phyloP scores from a whole-genome alignment of 1,139 yeast genomes.

The Zygoascus meyerae region DNA sequence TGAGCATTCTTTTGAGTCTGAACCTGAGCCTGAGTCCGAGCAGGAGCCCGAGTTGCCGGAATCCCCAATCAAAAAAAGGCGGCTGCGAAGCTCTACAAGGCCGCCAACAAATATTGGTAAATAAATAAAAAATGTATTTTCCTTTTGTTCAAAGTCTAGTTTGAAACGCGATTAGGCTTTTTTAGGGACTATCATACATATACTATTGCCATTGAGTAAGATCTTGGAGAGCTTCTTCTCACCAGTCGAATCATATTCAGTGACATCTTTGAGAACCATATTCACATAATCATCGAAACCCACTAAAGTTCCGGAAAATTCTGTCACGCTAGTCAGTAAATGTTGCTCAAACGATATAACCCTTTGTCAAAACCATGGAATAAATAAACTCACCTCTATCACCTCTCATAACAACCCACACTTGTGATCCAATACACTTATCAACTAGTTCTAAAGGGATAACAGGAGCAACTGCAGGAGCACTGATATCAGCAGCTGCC shows the following conservation, averaged over 20 bases:
- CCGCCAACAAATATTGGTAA: neutral
- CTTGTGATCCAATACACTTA: constrained; percentile 72
- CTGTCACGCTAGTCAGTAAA: constrained; percentile 29
- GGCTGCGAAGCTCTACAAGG: neutral
- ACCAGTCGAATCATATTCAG: constrained; percentile 49
- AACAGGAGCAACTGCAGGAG: constrained; percentile 25
- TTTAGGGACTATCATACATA: constrained; percentile 59
- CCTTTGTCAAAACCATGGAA: neutral
- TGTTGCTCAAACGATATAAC: neutral
- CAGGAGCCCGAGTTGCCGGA: neutral
- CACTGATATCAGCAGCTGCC: neutral
- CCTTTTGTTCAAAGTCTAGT: too few relatives aligned
- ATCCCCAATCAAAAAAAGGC: neutral
- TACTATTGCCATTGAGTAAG: constrained; percentile 81
- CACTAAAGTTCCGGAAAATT: constrained; percentile 76
- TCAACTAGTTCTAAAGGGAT: constrained; percentile 85
- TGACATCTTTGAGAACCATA: constrained; percentile 79
- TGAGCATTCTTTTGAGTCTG: too few relatives aligned
- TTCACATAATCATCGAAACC: constrained; percentile 97
- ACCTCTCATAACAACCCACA: constrained; percentile 72
- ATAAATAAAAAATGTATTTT: too few relatives aligned
- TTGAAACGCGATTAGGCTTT: too few relatives aligned
- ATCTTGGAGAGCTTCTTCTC: constrained; percentile 53
- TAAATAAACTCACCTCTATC: constrained; percentile 36
- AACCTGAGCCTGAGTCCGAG: neutral